Evolutionary conservation across 257 asterid species (phyloP).

Genomic region (Solanum virginianum): DNA sequence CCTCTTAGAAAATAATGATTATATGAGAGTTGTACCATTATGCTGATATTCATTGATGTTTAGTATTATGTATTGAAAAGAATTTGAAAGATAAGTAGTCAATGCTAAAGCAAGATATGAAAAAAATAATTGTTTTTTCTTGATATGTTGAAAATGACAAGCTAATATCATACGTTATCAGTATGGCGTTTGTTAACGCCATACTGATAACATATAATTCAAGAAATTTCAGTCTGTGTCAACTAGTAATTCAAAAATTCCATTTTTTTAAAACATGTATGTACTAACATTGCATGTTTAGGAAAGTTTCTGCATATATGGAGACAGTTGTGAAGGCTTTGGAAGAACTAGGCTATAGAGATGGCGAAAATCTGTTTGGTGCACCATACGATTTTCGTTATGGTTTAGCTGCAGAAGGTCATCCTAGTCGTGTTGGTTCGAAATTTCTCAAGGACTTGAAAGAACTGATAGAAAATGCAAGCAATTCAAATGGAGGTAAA

Average conservation of each 20-base stretch:
- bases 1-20: no score
- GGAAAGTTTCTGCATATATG: constrained; percentile 62
- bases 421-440: constrained; percentile 41
- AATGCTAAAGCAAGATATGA: no score
- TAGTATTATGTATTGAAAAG: no score
- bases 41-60: no score
- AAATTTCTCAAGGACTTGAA: constrained; percentile 41
- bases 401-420: constrained; percentile 61
- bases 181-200: background rate
- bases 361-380: constrained; percentile 55
- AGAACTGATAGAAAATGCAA: constrained; percentile 40
- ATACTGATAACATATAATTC: background rate
- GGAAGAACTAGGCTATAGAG: constrained; percentile 46
- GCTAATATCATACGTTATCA: background rate
- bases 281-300: background rate
- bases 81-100: no score
- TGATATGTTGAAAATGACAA: no score
- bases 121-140: no score
- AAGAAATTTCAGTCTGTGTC: no score
- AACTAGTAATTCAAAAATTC: no score
- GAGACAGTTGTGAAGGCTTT: constrained; percentile 44
- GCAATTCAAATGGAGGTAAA: constrained; percentile 33
- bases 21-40: no score
- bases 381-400: constrained; percentile 90
- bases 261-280: background rate